Percentiles rank a stretch among this genome's conserved stretches.
phyloP scores from a whole-genome alignment of 495 filamentous ascomycete genomes.

The Penicillium cosmopolitanum region DNA sequence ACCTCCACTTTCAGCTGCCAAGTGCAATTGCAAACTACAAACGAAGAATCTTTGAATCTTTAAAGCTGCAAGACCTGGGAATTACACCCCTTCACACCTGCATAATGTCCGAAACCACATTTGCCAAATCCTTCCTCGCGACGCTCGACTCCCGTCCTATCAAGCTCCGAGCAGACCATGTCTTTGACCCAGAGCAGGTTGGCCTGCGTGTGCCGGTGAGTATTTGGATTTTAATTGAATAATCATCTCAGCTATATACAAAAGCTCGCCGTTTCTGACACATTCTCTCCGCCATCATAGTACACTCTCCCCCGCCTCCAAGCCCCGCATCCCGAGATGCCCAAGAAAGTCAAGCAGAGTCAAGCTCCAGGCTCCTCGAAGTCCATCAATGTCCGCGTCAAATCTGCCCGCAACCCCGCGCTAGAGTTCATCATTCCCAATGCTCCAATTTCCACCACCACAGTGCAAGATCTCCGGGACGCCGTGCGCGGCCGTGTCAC shows the following conservation, averaged over 20 bases:
- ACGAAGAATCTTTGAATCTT: too few species aligned
- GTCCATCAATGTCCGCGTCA: constrained; percentile 62
- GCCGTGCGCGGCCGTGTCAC: constrained; percentile 55
- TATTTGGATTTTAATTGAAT: constrained; percentile 13
- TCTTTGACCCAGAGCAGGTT: constrained; percentile 77
- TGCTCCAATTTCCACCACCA: constrained; percentile 63
- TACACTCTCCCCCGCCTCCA: constrained; percentile 51
- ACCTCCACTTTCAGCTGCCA: neutral
- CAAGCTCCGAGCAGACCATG: constrained; percentile 81
- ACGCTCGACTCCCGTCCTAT: constrained; percentile 73
- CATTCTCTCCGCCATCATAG: constrained; percentile 17
- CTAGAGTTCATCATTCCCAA: constrained; percentile 64
- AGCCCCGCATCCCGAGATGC: constrained; percentile 51
- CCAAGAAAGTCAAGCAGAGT: constrained; percentile 49
- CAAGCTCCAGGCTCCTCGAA: constrained; percentile 52
- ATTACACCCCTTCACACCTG: too few species aligned
- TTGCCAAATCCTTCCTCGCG: constrained; percentile 81
- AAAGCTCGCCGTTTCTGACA: neutral
- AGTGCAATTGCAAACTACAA: neutral
- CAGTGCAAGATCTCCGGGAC: constrained; percentile 73
- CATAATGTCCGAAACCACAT: constrained; percentile 82
- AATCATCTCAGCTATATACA: neutral
- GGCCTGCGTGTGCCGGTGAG: constrained; percentile 71
- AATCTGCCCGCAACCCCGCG: constrained; percentile 73
- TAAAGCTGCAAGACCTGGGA: too few species aligned